These are phyloP conservation scores for Papiliotrema nemorosa DNA, from an alignment of 1,284 basidiomycete genomes.

Conservation along the genomic window DNA sequence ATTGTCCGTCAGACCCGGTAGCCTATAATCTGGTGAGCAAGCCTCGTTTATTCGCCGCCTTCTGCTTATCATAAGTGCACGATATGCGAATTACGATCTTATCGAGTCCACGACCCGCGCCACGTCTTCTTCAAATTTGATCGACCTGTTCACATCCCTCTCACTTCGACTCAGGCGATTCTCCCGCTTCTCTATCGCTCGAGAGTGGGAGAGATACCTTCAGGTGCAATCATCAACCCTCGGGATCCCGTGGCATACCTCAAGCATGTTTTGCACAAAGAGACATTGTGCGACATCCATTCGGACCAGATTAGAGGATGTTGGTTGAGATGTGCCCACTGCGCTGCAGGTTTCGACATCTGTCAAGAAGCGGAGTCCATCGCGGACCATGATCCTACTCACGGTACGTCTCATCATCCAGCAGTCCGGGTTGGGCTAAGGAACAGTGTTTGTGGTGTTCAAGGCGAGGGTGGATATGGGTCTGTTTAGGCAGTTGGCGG, in stretches of 20 bases:
- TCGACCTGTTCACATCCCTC: slow-evolving; percentile 64
- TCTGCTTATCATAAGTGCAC: slow-evolving; percentile 59
- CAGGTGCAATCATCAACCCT: slow-evolving; percentile 54
- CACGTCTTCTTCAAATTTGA: slow-evolving; percentile 84
- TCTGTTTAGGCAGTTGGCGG: slow-evolving; percentile 36
- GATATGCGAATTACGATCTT: slow-evolving; percentile 71
- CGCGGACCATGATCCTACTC: slow-evolving; percentile 73
- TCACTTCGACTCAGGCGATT: slow-evolving; percentile 61
- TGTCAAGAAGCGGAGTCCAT: slow-evolving; percentile 72
- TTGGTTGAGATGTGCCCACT: slow-evolving; percentile 86
- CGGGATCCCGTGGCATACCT: slow-evolving; percentile 68
- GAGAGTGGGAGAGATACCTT: slow-evolving; percentile 59
- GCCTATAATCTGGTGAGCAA: slow-evolving; percentile 43
- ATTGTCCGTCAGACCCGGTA: slow-evolving; percentile 46
- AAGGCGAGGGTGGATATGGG: slow-evolving; percentile 64
- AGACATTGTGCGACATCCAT: slow-evolving; percentile 48
- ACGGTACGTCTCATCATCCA: slow-evolving; percentile 48
- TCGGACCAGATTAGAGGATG: slow-evolving; percentile 62
- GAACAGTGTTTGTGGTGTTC: slow-evolving; percentile 71
- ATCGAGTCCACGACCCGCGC: slow-evolving; percentile 70
- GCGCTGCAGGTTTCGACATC: slow-evolving; percentile 64
- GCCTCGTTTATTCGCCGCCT: background rate
- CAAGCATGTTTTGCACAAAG: slow-evolving; percentile 59
- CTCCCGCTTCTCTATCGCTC: slow-evolving; percentile 65
- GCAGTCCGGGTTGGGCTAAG: background rate